Base-by-base conservation (phyloP, 2,329 filamentous ascomycete genomes). In the Sarocladium kiliense region DNA sequence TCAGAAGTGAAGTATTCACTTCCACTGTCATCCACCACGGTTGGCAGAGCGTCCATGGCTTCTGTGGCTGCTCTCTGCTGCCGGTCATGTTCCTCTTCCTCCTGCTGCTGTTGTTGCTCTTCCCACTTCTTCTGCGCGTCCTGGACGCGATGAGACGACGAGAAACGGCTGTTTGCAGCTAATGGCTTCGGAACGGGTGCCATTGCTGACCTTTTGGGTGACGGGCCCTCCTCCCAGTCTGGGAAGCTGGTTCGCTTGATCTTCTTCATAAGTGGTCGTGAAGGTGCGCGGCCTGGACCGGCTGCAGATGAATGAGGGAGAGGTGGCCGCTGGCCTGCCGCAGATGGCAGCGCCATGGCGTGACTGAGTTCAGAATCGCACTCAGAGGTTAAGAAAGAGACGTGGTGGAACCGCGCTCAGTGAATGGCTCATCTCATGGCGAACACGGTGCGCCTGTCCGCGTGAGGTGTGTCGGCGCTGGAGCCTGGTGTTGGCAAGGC, bases 111-210 rank as follows among this genome's bases (percentile, higher is more conserved):
- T 23, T 44, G 39, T 23, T 58, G 27, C 21, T 56, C 50, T 54
- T 66, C 64, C 70, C 70, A 72, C 14, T 63, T 54, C 30, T 58
- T 58, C 55, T 71, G 68, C 18, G 66, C 56, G 3, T 61, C 63
- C 18, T 36, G 47, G 3, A 51, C n/a, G 27, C 7, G 12, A 6
- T 36, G 10, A 11, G 47, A 51, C 16, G 10, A 3, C 14, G 26
- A 9, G 2, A 51, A n/a, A 23, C 26, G 27, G 18, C 21, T 4
- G 23, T 10, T 14, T 12, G 12, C n/a, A 3, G 23, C 16, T 12
- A 19, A 19, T 3, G 30, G n/a, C 23, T 9, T 11, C 14, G 47
- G 47, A 9, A 36, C 19, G 11, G 26, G 47, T 21, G 30, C 27
- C 5, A 21, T 12, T 25, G 53, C 45, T 18, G 36, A 9, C 23